Conservation (phyloP, 257 asterid genomes). For the Jacaranda copaia region DNA sequence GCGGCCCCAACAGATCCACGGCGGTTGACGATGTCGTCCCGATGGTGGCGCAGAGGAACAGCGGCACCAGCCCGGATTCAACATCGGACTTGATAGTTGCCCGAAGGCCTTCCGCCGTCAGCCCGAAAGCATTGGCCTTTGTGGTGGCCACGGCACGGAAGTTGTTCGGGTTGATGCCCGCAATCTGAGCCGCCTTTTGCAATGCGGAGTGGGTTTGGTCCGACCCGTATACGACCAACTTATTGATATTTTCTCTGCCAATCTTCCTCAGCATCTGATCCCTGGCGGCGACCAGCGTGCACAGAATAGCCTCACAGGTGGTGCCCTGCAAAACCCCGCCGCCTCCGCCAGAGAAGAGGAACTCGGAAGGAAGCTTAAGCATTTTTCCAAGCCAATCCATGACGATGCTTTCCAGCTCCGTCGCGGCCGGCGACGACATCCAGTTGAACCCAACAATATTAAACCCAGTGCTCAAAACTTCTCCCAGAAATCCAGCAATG, state of each 20-base stretch:
- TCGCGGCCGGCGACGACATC: conserved; percentile 89
- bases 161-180: conserved; percentile 63
- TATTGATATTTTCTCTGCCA: conserved; percentile 56
- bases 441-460: conserved; percentile 84
- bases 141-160: conserved; percentile 60
- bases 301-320: conserved; percentile 70
- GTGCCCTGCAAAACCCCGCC: conserved; percentile 88
- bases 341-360: conserved; percentile 76
- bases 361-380: conserved; percentile 66
- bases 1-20: conserved; percentile 56
- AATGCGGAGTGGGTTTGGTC: conserved; percentile 79
- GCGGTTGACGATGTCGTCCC: conserved; percentile 81
- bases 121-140: conserved; percentile 43
- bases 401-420: conserved; percentile 84
- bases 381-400: conserved; percentile 84
- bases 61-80: conserved; percentile 59
- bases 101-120: conserved; percentile 48
- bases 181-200: conserved; percentile 73
- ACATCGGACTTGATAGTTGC: conserved; percentile 51
- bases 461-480: conserved; percentile 72
- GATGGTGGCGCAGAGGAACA: conserved; percentile 68
- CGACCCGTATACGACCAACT: conserved; percentile 71
- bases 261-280: conserved; percentile 54
- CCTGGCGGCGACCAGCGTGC: conserved; percentile 71
- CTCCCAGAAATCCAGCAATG: conserved; percentile 79